Percentiles rank a stretch among this genome's conserved stretches.
Conservation (phyloP, 2,329 filamentous ascomycete species). For the Lachnellula arida region DNA sequence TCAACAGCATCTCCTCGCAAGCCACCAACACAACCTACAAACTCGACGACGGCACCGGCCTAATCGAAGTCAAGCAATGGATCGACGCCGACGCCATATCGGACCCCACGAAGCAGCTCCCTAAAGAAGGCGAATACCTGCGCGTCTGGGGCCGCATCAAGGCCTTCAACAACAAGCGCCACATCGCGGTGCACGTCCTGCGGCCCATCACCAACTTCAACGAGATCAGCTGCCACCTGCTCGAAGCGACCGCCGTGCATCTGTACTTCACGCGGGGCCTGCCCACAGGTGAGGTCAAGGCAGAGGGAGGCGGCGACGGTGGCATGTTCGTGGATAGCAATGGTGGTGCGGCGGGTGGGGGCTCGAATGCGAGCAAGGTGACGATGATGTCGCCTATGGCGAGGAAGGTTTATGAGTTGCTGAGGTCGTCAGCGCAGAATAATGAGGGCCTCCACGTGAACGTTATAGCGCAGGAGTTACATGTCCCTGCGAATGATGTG, state of each 20-base stretch:
- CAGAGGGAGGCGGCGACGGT: constrained; percentile 30
- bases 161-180: constrained; percentile 76
- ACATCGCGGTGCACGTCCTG: constrained; percentile 76
- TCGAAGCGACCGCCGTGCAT: constrained; percentile 87
- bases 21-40: constrained; percentile 89
- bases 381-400: constrained; percentile 47
- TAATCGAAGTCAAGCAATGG: constrained; percentile 89
- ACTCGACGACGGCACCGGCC: constrained; percentile 90
- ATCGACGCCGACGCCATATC: constrained; percentile 45
- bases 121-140: constrained; percentile 72
- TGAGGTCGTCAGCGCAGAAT: constrained; percentile 63
- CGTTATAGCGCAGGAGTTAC: constrained; percentile 62
- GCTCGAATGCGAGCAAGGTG: constrained; percentile 26
- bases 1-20: constrained; percentile 81
- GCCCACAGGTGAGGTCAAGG: constrained; percentile 34
- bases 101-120: constrained; percentile 43
- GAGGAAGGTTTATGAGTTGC: constrained; percentile 64
- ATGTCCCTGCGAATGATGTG: constrained; percentile 66
- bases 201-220: constrained; percentile 80
- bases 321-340: constrained; percentile 35
- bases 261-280: constrained; percentile 74
- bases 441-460: constrained; percentile 84
- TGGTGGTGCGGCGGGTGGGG: constrained; percentile 32
- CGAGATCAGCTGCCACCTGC: constrained; percentile 86
- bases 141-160: constrained; percentile 83